Evolutionary conservation across 2,329 filamentous ascomycete genomes (phyloP).

Genomic region (Grosmannia huntii): DNA sequence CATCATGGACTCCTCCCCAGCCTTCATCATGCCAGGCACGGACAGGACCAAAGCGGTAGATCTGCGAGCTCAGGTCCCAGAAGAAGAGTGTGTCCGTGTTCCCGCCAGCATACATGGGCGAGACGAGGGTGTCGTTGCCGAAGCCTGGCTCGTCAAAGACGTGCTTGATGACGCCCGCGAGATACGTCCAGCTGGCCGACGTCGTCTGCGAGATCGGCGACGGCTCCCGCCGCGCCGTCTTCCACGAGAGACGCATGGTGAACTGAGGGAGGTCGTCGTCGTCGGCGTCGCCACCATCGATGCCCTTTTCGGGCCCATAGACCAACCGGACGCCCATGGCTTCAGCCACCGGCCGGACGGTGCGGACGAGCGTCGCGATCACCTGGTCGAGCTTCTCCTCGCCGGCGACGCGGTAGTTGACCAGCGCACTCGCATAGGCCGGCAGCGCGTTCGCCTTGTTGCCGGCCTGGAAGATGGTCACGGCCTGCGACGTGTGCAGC

Average conservation of each 20-base stretch:
- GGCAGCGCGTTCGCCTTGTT: conserved; percentile 56
- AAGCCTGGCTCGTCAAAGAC: conserved; percentile 11
- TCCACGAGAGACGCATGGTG: neutral
- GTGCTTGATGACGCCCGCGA: neutral
- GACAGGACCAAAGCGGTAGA: conserved; percentile 34
- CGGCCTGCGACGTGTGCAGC: conserved; percentile 46
- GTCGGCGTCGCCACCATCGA: neutral
- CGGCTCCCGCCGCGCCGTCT: neutral
- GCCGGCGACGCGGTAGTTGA: conserved; percentile 47
- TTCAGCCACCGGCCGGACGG: neutral
- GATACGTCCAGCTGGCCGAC: neutral
- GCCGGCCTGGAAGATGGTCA: conserved; percentile 48
- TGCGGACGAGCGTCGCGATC: neutral
- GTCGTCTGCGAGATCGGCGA: neutral
- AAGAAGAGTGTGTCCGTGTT: conserved; percentile 37
- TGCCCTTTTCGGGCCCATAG: neutral
- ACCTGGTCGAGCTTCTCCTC: conserved; percentile 26
- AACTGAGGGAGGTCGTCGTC: neutral
- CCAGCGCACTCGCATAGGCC: conserved; percentile 38
- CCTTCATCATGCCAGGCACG: conserved; percentile 22
- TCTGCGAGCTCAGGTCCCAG: conserved; percentile 30
- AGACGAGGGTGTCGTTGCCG: conserved; percentile 35
- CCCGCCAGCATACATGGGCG: conserved; percentile 34
- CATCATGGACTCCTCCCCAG: conserved; percentile 23
- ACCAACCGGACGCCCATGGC: neutral